Base-by-base conservation (phyloP, 1,139 yeast genomes). In the Blastobotrys serpentis region DNA sequence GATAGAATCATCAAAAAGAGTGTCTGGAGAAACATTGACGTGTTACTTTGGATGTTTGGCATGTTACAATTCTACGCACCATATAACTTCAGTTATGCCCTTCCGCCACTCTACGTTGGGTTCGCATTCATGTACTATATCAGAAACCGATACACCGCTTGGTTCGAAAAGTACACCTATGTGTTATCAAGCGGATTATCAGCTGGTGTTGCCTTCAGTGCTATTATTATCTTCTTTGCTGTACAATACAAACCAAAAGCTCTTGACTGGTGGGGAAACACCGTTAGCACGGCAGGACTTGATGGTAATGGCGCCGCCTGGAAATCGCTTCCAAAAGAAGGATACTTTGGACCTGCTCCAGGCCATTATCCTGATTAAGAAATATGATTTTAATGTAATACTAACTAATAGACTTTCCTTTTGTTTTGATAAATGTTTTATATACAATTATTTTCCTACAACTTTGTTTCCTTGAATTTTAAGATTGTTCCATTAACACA, bases 401-500 rank as follows among this genome's bases (percentile, higher is more conserved):
- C 21, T 14, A 17, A 14, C 37, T 33, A 16, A 33, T 33, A 10
- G 8, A 33, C 19, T 7, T 33, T 33, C 8, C 17, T 33, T 13
- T 33, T 33, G 37, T 33, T n/a, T n/a, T n/a, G n/a, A n/a, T n/a
- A n/a, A n/a, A n/a, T n/a, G n/a, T n/a, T n/a, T n/a, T n/a, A n/a
- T n/a, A n/a, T n/a, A n/a, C n/a, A n/a, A n/a, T n/a, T n/a, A n/a
- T n/a, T n/a, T n/a, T n/a, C n/a, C n/a, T 16, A 33, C 32, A 29
- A 29, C 13, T 29, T 29, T 29, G 32, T 33, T 33, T 66, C 64
- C 45, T 68, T 71, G 59, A 89, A 86, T 61, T 82, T 85, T 65
- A 92, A 71, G 52, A 90, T 80, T 25, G 87, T 74, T 51, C 96
- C 86, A 67, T 92, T 92, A 19, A 90, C 97, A 67, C 99, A 92